Conservation (phyloP, 257 asterid species). For the Ligustrum vulgare region DNA sequence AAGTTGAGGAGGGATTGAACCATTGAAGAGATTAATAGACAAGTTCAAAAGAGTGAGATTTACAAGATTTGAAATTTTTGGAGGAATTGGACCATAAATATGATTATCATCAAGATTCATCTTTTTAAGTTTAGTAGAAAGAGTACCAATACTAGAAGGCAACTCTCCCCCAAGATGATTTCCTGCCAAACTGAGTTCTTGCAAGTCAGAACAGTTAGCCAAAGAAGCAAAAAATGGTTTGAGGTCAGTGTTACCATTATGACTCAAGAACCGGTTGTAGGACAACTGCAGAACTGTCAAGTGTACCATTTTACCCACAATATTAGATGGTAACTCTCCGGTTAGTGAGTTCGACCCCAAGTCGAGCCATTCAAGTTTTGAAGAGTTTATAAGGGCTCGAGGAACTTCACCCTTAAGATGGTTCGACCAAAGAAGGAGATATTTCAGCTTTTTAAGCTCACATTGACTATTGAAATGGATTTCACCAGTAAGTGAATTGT, state of each 20-base stretch:
- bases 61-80: conserved; percentile 49
- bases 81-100: conserved; percentile 65
- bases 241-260: conserved; percentile 52
- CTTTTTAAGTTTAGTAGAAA: conserved; percentile 52
- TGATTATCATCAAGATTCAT: conserved; percentile 62
- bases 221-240: conserved; percentile 59
- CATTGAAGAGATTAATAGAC: conserved; percentile 68
- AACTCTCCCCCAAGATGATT: conserved; percentile 66
- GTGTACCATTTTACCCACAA: conserved; percentile 42
- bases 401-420: conserved; percentile 61
- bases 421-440: conserved; percentile 83
- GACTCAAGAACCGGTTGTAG: conserved; percentile 62
- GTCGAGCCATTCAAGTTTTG: conserved; percentile 77
- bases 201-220: conserved; percentile 50
- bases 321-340: conserved; percentile 62
- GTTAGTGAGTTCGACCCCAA: conserved; percentile 56
- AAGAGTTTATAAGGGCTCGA: conserved; percentile 50
- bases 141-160: conserved; percentile 68
- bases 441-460: conserved; percentile 46
- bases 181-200: conserved; percentile 75
- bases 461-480: conserved; percentile 54
- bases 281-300: conserved; percentile 68
- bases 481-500: conserved; percentile 65
- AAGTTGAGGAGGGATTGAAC: conserved; percentile 60
- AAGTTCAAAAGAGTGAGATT: conserved; percentile 70